Evolutionary conservation across 2,329 filamentous ascomycete genomes (phyloP).

Genomic region (Ceratocystis variospora): DNA sequence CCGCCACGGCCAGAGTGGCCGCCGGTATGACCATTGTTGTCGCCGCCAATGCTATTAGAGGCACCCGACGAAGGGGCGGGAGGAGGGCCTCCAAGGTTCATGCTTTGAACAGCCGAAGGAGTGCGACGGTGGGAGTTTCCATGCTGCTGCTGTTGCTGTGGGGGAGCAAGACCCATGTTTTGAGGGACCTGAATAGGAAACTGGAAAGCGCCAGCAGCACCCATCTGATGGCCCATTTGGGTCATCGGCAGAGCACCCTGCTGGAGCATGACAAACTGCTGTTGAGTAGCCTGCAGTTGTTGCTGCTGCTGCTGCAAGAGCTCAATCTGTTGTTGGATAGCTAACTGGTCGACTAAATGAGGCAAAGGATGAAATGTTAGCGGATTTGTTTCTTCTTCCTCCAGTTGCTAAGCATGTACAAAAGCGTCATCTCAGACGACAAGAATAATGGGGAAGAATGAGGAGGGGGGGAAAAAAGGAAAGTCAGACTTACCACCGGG

Average conservation of each 20-base stretch:
- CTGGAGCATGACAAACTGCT: slow-evolving; percentile 96
- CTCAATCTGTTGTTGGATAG: slow-evolving; percentile 96
- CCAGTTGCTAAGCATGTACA: background rate
- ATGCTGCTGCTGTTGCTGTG: slow-evolving; percentile 62
- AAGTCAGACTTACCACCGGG: slow-evolving; percentile 44
- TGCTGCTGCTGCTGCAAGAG: slow-evolving; percentile 95
- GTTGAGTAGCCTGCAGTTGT: slow-evolving; percentile 88
- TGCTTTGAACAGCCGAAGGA: slow-evolving; percentile 88
- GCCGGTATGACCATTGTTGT: slow-evolving; percentile 42
- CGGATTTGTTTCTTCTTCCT: background rate
- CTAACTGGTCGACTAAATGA: slow-evolving; percentile 77
- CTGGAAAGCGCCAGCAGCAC: slow-evolving; percentile 73
- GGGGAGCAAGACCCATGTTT: slow-evolving; percentile 54
- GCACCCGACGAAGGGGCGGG: slow-evolving; percentile 86
- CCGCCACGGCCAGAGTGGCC: slow-evolving; percentile 59
- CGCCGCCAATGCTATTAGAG: slow-evolving; percentile 74
- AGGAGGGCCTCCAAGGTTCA: slow-evolving; percentile 66
- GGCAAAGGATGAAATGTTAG: background rate
- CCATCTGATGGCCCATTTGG: slow-evolving; percentile 60
- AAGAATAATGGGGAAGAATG: background rate
- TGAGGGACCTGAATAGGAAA: slow-evolving; percentile 68
- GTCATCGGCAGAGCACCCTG: slow-evolving; percentile 75
- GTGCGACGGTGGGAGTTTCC: slow-evolving; percentile 87
- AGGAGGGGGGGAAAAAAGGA: background rate
- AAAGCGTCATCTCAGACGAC: background rate